A percentile compares a stretch with the other conserved stretches of the same genome.
Evolutionary conservation across 2,329 filamentous ascomycete genomes (phyloP).

Genomic region (Talaromyces rugulosus): DNA sequence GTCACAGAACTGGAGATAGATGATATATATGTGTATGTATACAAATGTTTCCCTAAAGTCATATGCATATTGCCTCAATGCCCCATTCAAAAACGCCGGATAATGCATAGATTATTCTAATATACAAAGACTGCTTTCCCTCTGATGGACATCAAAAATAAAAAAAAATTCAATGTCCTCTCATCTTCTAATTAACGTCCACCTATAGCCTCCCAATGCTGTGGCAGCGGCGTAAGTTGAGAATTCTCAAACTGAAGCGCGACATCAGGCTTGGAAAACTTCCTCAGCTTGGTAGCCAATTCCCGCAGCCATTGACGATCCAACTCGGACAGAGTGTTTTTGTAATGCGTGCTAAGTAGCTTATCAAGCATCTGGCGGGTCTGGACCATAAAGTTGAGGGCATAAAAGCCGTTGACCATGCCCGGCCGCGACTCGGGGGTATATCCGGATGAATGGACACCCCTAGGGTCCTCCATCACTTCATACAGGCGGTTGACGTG

Average conservation of each 20-base stretch:
- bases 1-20: neutral
- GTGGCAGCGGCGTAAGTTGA: slow-evolving; percentile 22
- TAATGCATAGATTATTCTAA: neutral
- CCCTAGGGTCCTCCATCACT: slow-evolving; percentile 20
- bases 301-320: slow-evolving; percentile 20
- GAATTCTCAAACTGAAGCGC: slow-evolving; percentile 14
- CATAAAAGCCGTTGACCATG: slow-evolving; percentile 21
- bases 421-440: slow-evolving; percentile 14
- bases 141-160: neutral
- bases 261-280: slow-evolving; percentile 25
- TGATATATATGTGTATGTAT: neutral
- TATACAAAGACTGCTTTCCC: neutral
- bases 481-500: slow-evolving; percentile 25
- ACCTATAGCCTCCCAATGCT: slow-evolving; percentile 12
- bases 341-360: slow-evolving; percentile 23
- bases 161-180: too few relatives aligned
- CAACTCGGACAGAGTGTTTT: slow-evolving; percentile 20
- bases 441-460: slow-evolving; percentile 2
- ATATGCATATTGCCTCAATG: neutral
- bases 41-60: neutral
- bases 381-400: slow-evolving; percentile 21
- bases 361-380: slow-evolving; percentile 34
- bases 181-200: neutral
- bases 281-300: slow-evolving; percentile 25
- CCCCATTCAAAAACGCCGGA: neutral